Evolutionary conservation across 768 basidiomycete genomes (phyloP).

Genomic region (Arthromyces matolae): DNA sequence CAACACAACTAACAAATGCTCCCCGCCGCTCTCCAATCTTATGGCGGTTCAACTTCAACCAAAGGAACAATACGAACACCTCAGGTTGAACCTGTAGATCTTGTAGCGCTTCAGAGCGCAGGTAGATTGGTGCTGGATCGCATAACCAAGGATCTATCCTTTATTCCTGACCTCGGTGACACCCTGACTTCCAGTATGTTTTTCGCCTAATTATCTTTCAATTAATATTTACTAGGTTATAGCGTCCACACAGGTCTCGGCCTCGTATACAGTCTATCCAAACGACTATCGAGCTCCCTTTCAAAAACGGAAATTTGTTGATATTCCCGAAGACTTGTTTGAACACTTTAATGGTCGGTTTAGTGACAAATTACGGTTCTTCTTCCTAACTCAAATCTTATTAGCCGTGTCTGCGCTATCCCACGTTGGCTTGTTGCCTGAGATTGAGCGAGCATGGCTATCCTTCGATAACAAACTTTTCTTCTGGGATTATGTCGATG

Average conservation of each 20-base stretch:
- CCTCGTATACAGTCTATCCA: slow-evolving; percentile 73
- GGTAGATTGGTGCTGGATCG: slow-evolving; percentile 65
- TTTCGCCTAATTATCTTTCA: slow-evolving; percentile 4
- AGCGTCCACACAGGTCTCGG: slow-evolving; percentile 69
- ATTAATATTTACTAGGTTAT: slow-evolving; percentile 4
- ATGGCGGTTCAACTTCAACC: slow-evolving; percentile 5
- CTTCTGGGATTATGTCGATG: slow-evolving; percentile 94
- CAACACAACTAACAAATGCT: slow-evolving; percentile 14
- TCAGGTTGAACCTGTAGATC: slow-evolving; percentile 46
- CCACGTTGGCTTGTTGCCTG: slow-evolving; percentile 88
- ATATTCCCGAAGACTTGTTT: slow-evolving; percentile 76
- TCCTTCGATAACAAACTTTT: slow-evolving; percentile 92
- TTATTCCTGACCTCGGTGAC: slow-evolving; percentile 74
- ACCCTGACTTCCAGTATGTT: slow-evolving; percentile 56
- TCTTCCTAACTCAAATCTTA: slow-evolving; percentile 5
- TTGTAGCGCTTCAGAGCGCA: slow-evolving; percentile 61
- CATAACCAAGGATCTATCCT: slow-evolving; percentile 67
- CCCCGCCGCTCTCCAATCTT: slow-evolving; percentile 17
- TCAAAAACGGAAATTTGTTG: slow-evolving; percentile 70
- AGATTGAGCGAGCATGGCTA: slow-evolving; percentile 94
- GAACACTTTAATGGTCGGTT: slow-evolving; percentile 72
- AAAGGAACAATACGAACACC: slow-evolving; percentile 8
- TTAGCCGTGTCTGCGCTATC: slow-evolving; percentile 66
- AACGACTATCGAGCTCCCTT: slow-evolving; percentile 78
- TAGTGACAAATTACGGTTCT: not conserved